Evolutionary conservation across 2,329 filamentous ascomycete species (phyloP).

Genomic region (Ceratocystis cacaofunesta): DNA sequence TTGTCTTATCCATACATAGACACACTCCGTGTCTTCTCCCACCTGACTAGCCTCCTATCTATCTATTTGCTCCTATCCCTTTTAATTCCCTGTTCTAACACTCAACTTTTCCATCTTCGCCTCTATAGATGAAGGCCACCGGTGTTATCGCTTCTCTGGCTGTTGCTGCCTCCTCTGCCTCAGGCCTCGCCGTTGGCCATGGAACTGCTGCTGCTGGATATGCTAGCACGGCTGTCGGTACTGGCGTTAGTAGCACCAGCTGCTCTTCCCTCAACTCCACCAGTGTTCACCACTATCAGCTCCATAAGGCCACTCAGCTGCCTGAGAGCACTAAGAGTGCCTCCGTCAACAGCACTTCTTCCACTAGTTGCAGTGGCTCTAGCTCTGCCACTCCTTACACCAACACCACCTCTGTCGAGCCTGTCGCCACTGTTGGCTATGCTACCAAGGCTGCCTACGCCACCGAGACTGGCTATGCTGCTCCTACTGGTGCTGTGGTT

Average conservation of each 20-base stretch:
- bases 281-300: background rate
- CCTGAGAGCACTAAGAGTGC: background rate
- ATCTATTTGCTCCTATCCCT: background rate
- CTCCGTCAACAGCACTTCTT: background rate
- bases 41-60: background rate
- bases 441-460: background rate
- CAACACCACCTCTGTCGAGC: background rate
- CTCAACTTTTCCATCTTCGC: background rate
- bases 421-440: background rate
- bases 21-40: background rate
- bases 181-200: background rate
- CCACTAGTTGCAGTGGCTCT: background rate
- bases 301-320: background rate
- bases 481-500: background rate
- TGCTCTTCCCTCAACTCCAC: constrained; percentile 1
- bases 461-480: background rate
- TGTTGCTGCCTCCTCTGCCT: background rate
- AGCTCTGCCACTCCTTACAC: background rate
- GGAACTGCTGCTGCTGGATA: background rate
- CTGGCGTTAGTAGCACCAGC: background rate
- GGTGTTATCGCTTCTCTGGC: constrained; percentile 1
- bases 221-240: background rate
- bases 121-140: background rate
- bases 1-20: background rate
- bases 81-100: background rate